Percentiles rank a stretch among this genome's conserved stretches.
Evolutionary conservation across 2,329 filamentous ascomycete species (phyloP).

Genomic region (Monilinia vaccinii-corymbosi): DNA sequence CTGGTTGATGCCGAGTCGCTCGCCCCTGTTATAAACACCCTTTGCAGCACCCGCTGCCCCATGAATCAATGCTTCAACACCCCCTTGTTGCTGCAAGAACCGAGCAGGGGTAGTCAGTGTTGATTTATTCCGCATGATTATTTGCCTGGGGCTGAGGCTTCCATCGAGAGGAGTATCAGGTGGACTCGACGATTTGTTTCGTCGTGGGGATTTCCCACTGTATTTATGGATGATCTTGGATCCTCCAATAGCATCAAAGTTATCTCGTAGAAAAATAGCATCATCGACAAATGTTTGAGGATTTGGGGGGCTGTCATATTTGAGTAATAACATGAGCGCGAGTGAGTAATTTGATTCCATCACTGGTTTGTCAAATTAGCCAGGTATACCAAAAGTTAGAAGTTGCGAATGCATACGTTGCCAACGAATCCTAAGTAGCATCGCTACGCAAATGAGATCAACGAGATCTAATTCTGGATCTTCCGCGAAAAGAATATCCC

Average conservation of each 20-base stretch:
- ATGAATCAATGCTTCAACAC: conserved; percentile 63
- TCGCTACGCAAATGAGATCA: conserved; percentile 85
- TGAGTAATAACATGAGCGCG: conserved; percentile 71
- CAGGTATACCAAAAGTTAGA: too few relatives aligned
- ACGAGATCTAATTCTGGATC: conserved; percentile 73
- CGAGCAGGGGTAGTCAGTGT: conserved; percentile 27
- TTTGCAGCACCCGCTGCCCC: conserved; percentile 70
- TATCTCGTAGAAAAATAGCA: conserved; percentile 62
- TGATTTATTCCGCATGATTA: conserved; percentile 21
- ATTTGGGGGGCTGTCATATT: conserved; percentile 57
- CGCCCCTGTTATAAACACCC: conserved; percentile 61
- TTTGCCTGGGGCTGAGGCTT: conserved; percentile 19
- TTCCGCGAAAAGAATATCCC: conserved; percentile 86
- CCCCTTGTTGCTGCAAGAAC: conserved; percentile 41
- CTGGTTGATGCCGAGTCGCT: conserved; percentile 71
- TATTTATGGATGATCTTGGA: conserved; percentile 62
- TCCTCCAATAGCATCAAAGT: conserved; percentile 54
- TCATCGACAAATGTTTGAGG: conserved; percentile 80
- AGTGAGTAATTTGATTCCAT: conserved; percentile 80
- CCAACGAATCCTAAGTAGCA: conserved; percentile 89
- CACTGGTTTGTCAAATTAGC: conserved; percentile 42
- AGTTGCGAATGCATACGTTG: conserved; percentile 47
- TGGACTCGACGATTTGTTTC: conserved; percentile 19
- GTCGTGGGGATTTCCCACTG: conserved; percentile 44
- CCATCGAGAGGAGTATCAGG: conserved; percentile 25